A percentile compares a stretch with the other conserved stretches of the same genome.
phyloP scores from a whole-genome alignment of 768 basidiomycete genomes.

The Leccinum olivaceopallidum region DNA sequence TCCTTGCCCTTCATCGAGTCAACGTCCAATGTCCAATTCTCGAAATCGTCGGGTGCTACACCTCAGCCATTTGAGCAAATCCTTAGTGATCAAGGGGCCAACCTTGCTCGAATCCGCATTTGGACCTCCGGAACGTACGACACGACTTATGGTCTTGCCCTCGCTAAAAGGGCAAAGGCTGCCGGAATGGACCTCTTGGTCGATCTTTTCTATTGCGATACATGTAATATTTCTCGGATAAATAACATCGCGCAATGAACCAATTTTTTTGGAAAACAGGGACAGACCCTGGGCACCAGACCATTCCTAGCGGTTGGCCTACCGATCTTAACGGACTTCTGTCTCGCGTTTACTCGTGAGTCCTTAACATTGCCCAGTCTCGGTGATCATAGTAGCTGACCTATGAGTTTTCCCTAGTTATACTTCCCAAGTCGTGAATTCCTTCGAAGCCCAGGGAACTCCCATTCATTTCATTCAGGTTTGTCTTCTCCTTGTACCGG shows the following conservation, averaged over 20 bases:
- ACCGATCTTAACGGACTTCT: conserved; percentile 12
- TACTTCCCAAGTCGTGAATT: conserved; percentile 7
- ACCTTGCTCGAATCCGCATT: conserved; percentile 19
- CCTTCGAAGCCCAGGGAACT: conserved; percentile 12
- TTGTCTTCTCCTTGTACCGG: background rate
- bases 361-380: background rate
- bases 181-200: conserved; percentile 16
- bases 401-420: background rate
- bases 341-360: conserved; percentile 10
- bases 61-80: conserved; percentile 12
- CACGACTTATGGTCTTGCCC: conserved; percentile 8
- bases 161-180: conserved; percentile 13
- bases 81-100: conserved; percentile 8
- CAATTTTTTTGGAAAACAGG: conserved; percentile 3
- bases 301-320: conserved; percentile 17
- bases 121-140: conserved; percentile 15
- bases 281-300: conserved; percentile 10
- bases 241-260: background rate
- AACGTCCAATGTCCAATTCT: background rate
- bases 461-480: conserved; percentile 15
- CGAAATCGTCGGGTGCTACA: background rate
- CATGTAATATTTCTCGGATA: conserved; percentile 6
- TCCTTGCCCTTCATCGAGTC: conserved; percentile 18
- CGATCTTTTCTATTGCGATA: conserved; percentile 13
- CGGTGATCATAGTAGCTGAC: background rate